These are phyloP conservation scores for Omphalotus olearius DNA, from an alignment of 1,284 basidiomycete species.

Conservation along the genomic window DNA sequence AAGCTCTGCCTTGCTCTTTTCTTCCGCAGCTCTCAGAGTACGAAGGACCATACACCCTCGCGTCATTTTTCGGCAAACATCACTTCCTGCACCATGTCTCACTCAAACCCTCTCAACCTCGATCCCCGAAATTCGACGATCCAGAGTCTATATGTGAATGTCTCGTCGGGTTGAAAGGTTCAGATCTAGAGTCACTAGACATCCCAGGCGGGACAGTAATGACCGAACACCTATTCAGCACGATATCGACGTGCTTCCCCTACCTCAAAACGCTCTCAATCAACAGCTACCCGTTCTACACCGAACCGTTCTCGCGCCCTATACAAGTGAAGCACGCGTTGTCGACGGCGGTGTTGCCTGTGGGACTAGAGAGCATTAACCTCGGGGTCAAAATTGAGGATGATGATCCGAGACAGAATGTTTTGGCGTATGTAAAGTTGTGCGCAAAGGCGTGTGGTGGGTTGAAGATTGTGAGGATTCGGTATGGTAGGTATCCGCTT, in stretches of 20 bases:
- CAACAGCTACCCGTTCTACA: background rate
- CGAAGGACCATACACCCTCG: background rate
- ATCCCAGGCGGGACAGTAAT: background rate
- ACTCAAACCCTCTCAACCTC: background rate
- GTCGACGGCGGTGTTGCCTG: background rate
- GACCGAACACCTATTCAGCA: background rate
- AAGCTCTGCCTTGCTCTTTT: background rate
- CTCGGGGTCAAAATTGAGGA: background rate
- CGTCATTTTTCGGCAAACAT: conserved; percentile 1
- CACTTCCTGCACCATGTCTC: background rate
- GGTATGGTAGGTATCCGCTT: conserved; percentile 2
- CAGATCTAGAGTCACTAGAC: background rate
- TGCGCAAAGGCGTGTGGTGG: background rate
- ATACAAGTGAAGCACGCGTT: background rate
- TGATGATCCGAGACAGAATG: background rate
- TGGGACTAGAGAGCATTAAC: background rate
- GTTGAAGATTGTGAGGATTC: conserved; percentile 1
- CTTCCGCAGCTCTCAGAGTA: background rate
- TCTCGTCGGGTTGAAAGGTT: background rate
- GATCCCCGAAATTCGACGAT: background rate
- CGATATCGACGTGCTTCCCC: background rate
- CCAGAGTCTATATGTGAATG: background rate
- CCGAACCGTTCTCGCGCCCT: background rate
- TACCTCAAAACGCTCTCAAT: background rate
- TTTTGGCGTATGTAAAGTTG: conserved; percentile 1